Evolutionary conservation across 2,329 filamentous ascomycete genomes (phyloP).

Genomic region (Beauveria varroae): DNA sequence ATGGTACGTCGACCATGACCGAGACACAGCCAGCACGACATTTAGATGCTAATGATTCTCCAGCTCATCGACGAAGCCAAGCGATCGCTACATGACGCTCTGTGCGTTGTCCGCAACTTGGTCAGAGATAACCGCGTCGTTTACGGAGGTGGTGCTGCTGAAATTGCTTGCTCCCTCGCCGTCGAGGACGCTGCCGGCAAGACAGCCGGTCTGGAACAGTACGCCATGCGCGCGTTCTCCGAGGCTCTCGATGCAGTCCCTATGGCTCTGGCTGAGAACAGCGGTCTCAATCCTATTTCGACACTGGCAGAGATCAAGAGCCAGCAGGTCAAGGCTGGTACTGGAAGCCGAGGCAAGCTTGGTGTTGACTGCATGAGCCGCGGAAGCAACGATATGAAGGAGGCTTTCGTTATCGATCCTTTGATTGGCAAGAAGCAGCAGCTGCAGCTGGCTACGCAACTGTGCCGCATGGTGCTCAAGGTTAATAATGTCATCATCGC

Average conservation of each 20-base stretch:
- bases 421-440: constrained; percentile 98
- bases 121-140: constrained; percentile 95
- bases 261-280: constrained; percentile 97
- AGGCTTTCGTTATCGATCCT: constrained; percentile 96
- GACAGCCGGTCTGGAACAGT: constrained; percentile 96
- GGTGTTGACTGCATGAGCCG: constrained; percentile 98
- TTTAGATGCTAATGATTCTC: constrained; percentile 15
- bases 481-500: constrained; percentile 94
- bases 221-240: constrained; percentile 96
- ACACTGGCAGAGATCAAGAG: constrained; percentile 93
- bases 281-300: constrained; percentile 89
- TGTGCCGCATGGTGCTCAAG: constrained; percentile 97
- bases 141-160: constrained; percentile 92
- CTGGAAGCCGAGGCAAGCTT: constrained; percentile 49
- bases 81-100: constrained; percentile 90
- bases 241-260: constrained; percentile 90
- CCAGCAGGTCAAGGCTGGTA: constrained; percentile 75
- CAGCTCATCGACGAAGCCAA: constrained; percentile 99
- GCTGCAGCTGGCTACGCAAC: constrained; percentile 88
- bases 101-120: constrained; percentile 95
- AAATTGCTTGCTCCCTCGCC: constrained; percentile 93
- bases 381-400: constrained; percentile 94
- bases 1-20: constrained; percentile 57
- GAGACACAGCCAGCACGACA: not conserved
- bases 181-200: constrained; percentile 92